Base-by-base conservation (phyloP, 768 basidiomycete species). In the Collybiopsis luxurians region DNA sequence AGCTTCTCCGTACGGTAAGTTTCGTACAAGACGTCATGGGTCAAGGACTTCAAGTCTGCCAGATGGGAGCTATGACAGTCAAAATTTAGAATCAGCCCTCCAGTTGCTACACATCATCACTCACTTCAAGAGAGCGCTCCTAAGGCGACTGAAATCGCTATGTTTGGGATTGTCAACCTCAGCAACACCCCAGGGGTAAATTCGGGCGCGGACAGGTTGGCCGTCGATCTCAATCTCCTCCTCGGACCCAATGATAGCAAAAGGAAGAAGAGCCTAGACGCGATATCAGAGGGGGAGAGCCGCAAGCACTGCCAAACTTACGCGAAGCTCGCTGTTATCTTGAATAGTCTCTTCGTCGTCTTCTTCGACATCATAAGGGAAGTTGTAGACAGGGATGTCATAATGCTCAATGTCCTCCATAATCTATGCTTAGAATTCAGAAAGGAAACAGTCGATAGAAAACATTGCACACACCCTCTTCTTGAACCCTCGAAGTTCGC, bases 371-470 rank as follows among this genome's bases (percentile, higher is more conserved):
- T 98, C 97, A 70, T 98, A 99, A 0, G 97, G 97, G 82, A 99
- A 99, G 77, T 98, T 98, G 80, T 98, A 98, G 39, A 98, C 89
- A 4, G 97, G 97, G 64, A 99, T 98, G 62, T 90, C 89, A 67
- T 98, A 98, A 77, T 98, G 84, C 66, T 98, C 96, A 64, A 99
- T 99, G 69, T 99, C 97, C 73, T 99, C 96, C 96, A 98, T 99
- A 66, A 99, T 87, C 95, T 97, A 34, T 2, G 45, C 9, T 21
- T 5, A 47, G 26, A 0, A 28, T 6, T 54, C 19, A 56, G n/a
- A 53, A 4, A 47, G 21, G 57, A 39, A n/a, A 61, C 57, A 4
- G 40, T 45, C 28, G 39, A 43, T 31, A 26, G 42, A 17, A 21
- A n/a, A 21, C 21, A n/a, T 21, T 19, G 4, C 26, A 73, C 82